Evolutionary conservation across 768 basidiomycete species (phyloP).

Genomic region (Suillus hirtellus): DNA sequence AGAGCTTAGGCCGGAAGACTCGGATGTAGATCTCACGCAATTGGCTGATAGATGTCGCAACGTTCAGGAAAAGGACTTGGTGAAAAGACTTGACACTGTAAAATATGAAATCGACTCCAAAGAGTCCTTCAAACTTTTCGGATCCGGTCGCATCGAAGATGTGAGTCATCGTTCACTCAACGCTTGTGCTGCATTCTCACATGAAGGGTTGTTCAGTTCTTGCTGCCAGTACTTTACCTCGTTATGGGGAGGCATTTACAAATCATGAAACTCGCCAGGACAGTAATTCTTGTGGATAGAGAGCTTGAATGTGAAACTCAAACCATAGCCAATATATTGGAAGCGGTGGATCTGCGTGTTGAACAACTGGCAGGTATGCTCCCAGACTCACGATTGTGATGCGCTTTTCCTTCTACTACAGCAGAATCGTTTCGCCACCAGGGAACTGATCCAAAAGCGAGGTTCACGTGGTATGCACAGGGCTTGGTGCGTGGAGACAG

Average conservation of each 20-base stretch:
- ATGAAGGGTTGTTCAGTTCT: slow-evolving; percentile 23
- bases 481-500: slow-evolving; percentile 3
- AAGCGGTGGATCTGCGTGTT: neutral
- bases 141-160: slow-evolving; percentile 36
- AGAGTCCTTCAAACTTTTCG: slow-evolving; percentile 30
- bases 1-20: slow-evolving; percentile 24
- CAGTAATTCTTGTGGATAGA: slow-evolving; percentile 26
- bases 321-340: neutral
- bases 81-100: slow-evolving; percentile 28
- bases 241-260: slow-evolving; percentile 35
- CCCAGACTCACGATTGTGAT: too few species aligned
- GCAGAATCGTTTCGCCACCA: slow-evolving; percentile 1
- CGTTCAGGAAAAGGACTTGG: slow-evolving; percentile 28
- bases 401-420: too few species aligned
- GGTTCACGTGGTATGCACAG: slow-evolving; percentile 1
- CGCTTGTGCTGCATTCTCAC: neutral
- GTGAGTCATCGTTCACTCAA: slow-evolving; percentile 18
- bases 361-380: neutral
- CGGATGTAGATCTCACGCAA: slow-evolving; percentile 18
- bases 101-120: slow-evolving; percentile 33
- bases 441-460: neutral
- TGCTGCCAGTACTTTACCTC: slow-evolving; percentile 37
- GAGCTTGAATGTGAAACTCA: slow-evolving; percentile 19
- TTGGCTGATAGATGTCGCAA: slow-evolving; percentile 1
- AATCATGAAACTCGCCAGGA: slow-evolving; percentile 31